phyloP scores from a whole-genome alignment of 1,139 yeast genomes.

The Blastobotrys buckinghamii region DNA sequence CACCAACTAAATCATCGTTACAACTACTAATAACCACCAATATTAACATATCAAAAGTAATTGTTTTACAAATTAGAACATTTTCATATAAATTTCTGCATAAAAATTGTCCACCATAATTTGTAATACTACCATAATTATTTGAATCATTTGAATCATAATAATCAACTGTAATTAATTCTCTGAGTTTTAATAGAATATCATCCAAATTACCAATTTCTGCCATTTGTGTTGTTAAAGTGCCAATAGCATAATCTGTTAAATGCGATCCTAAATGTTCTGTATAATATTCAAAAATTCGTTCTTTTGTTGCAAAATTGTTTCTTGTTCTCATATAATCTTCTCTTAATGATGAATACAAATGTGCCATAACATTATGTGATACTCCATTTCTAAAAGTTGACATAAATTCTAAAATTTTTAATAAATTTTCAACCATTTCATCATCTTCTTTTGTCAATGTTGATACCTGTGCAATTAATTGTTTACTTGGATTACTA shows the following conservation, averaged over 20 bases:
- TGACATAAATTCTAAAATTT: constrained; percentile 17
- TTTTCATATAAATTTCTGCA: constrained; percentile 19
- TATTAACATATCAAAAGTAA: constrained; percentile 20
- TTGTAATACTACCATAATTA: constrained; percentile 8
- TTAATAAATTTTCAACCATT: constrained; percentile 15
- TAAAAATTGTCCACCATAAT: constrained; percentile 19
- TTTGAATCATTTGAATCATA: background rate
- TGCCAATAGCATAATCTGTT: constrained; percentile 18
- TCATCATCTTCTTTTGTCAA: constrained; percentile 8
- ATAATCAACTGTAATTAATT: background rate
- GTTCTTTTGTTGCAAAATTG: constrained; percentile 19
- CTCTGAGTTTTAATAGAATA: constrained; percentile 9
- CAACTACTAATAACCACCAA: constrained; percentile 19
- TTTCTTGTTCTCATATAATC: constrained; percentile 17
- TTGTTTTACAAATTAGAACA: constrained; percentile 14
- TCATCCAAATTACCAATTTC: constrained; percentile 20
- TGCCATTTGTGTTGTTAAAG: constrained; percentile 18
- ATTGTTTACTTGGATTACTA: constrained; percentile 16
- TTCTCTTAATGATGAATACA: constrained; percentile 15
- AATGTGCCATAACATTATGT: constrained; percentile 13
- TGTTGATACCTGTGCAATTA: constrained; percentile 10
- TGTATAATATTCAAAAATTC: constrained; percentile 19
- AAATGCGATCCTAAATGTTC: constrained; percentile 16
- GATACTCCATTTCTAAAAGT: constrained; percentile 17
- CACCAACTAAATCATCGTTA: constrained; percentile 20